A percentile compares a stretch with the other conserved stretches of the same genome.
Evolutionary conservation across 2,329 filamentous ascomycete species (phyloP).

Genomic region (Paraphaeosphaeria minitans): DNA sequence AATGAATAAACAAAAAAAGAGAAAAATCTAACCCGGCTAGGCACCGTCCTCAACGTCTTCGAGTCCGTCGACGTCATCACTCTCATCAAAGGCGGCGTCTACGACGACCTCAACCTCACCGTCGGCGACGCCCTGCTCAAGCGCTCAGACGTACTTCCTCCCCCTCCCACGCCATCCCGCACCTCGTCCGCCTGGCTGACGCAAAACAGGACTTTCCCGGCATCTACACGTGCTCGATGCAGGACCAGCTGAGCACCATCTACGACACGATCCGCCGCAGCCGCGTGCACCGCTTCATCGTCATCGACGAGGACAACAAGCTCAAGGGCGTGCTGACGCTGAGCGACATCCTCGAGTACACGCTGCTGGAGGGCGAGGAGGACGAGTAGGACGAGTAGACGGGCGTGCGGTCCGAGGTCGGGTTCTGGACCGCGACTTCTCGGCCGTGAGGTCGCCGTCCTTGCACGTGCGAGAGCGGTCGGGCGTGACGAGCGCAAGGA

Average conservation of each 20-base stretch:
- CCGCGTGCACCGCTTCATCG: slow-evolving; percentile 87
- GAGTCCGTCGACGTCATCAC: slow-evolving; percentile 97
- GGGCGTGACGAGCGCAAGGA: too few species aligned
- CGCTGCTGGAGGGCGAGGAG: slow-evolving; percentile 79
- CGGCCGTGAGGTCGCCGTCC: too few species aligned
- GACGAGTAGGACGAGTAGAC: slow-evolving; percentile 45
- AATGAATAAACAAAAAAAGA: background rate
- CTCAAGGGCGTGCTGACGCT: slow-evolving; percentile 89
- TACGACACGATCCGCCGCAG: slow-evolving; percentile 97
- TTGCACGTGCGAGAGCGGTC: too few species aligned
- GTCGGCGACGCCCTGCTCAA: slow-evolving; percentile 90
- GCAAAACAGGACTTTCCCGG: slow-evolving; percentile 79
- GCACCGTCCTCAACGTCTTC: slow-evolving; percentile 88
- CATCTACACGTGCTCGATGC: slow-evolving; percentile 92
- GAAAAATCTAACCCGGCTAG: slow-evolving; percentile 42
- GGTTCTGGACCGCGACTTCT: too few species aligned
- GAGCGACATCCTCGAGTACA: slow-evolving; percentile 95
- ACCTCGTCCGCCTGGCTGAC: slow-evolving; percentile 21
- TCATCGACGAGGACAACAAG: slow-evolving; percentile 87
- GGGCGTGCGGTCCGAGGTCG: too few species aligned
- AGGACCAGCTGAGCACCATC: slow-evolving; percentile 91
- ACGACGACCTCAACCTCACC: slow-evolving; percentile 84
- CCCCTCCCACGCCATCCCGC: background rate
- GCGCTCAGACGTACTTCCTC: slow-evolving; percentile 68
- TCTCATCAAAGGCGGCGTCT: slow-evolving; percentile 89